These are phyloP conservation scores for Phanerochaete carnosa DNA, from an alignment of 768 basidiomycete species.

Conservation along the genomic window DNA sequence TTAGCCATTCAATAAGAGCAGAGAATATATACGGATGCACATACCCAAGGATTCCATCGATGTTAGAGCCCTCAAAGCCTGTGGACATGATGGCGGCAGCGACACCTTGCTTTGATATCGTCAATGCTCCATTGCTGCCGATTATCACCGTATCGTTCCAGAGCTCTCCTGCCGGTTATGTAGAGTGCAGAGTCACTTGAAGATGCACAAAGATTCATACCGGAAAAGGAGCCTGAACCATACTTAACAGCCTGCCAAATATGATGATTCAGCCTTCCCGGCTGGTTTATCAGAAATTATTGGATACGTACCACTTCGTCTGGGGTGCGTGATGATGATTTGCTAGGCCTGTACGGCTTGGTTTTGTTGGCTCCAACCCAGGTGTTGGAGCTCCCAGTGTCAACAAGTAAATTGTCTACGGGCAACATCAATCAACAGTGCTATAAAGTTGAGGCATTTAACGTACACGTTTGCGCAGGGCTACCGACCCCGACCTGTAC, in stretches of 20 bases:
- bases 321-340: not conserved
- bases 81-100: conserved; percentile 29
- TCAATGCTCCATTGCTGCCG: conserved; percentile 12
- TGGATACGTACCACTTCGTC: too few species aligned
- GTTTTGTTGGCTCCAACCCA: conserved; percentile 48
- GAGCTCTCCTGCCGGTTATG: conserved; percentile 10
- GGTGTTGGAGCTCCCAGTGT: conserved; percentile 53
- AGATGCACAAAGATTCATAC: not conserved
- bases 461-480: conserved; percentile 40
- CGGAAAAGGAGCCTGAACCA: not conserved
- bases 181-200: not conserved
- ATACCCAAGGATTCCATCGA: conserved; percentile 40
- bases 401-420: conserved; percentile 46
- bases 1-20: not conserved
- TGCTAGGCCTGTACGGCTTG: not conserved
- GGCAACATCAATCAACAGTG: not conserved
- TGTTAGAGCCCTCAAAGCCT: conserved; percentile 27
- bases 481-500: conserved; percentile 46
- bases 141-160: conserved; percentile 42
- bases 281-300: too few species aligned
- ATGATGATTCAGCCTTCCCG: not conserved
- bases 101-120: conserved; percentile 30
- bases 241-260: conserved; percentile 2
- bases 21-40: not conserved
- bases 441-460: not conserved